phyloP scores from a whole-genome alignment of 768 basidiomycete genomes.

The Nevesoporus exiguus region DNA sequence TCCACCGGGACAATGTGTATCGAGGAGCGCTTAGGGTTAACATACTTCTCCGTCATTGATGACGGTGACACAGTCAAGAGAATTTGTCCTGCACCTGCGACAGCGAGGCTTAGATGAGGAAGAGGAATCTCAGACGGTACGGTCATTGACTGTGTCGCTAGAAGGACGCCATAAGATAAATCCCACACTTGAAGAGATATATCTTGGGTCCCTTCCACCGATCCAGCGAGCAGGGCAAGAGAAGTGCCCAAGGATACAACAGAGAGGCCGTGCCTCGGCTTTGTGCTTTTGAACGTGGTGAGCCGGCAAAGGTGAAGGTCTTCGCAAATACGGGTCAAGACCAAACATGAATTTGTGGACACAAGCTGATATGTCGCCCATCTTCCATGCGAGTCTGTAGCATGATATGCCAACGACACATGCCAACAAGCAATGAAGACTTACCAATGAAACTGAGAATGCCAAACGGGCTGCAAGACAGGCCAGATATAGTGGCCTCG shows the following conservation, averaged over 20 bases:
- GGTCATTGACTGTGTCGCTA: constrained; percentile 51
- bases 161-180: constrained; percentile 60
- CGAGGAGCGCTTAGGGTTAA: constrained; percentile 40
- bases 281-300: constrained; percentile 8
- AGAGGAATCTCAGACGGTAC: constrained; percentile 43
- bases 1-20: constrained; percentile 59
- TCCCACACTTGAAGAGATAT: constrained; percentile 65
- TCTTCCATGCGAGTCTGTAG: constrained; percentile 41
- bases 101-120: constrained; percentile 27
- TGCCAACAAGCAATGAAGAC: constrained; percentile 13
- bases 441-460: constrained; percentile 49
- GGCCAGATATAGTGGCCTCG: constrained; percentile 1
- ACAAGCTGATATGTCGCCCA: constrained; percentile 41
- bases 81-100: constrained; percentile 44
- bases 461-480: constrained; percentile 43
- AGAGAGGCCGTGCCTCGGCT: constrained; percentile 26
- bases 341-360: constrained; percentile 24
- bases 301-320: constrained; percentile 24
- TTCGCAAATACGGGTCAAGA: constrained; percentile 19
- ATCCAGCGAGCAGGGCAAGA: constrained; percentile 51
- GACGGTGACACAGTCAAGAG: constrained; percentile 49
- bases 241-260: constrained; percentile 54
- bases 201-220: constrained; percentile 35
- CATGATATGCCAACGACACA: background rate
- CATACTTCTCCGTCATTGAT: constrained; percentile 4